Conservation (phyloP, 1,139 yeast species). For the Lodderomyces parapsilosis region DNA sequence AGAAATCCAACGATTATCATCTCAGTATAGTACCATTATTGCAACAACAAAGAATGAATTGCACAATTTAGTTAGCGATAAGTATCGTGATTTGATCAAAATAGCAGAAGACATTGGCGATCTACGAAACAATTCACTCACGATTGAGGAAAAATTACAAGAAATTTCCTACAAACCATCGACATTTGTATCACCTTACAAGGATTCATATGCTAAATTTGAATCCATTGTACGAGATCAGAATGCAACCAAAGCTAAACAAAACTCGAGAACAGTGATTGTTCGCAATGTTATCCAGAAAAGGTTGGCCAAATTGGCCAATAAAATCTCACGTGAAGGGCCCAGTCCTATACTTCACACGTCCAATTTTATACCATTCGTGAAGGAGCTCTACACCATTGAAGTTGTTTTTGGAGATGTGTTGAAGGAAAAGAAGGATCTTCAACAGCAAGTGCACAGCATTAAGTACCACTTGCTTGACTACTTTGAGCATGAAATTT, state of each 20-base stretch:
- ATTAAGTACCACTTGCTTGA: slow-evolving; percentile 26
- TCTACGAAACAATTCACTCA: slow-evolving; percentile 44
- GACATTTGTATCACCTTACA: slow-evolving; percentile 28
- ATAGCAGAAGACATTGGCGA: slow-evolving; percentile 67
- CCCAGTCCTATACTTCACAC: slow-evolving; percentile 21
- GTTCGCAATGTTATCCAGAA: slow-evolving; percentile 31
- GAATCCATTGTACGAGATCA: slow-evolving; percentile 20
- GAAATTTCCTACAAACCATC: slow-evolving; percentile 34
- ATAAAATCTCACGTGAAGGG: slow-evolving; percentile 11
- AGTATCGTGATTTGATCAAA: slow-evolving; percentile 63
- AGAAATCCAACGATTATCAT: slow-evolving; percentile 33
- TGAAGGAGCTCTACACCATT: slow-evolving; percentile 36
- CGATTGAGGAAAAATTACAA: slow-evolving; percentile 28
- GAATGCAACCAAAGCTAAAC: slow-evolving; percentile 18
- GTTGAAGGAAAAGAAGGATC: slow-evolving; percentile 17
- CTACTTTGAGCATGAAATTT: slow-evolving; percentile 26
- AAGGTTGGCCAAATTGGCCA: slow-evolving; percentile 22
- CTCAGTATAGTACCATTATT: slow-evolving; percentile 27
- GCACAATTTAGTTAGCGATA: slow-evolving; percentile 58
- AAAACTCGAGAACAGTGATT: slow-evolving; percentile 19
- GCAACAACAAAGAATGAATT: slow-evolving; percentile 35
- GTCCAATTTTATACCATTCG: slow-evolving; percentile 31
- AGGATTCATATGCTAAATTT: slow-evolving; percentile 21
- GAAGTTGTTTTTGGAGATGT: slow-evolving; percentile 24
- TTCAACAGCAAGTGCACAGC: slow-evolving; percentile 18